Base-by-base conservation (phyloP, 345 rosid genomes). In the Lepidium sativum region DNA sequence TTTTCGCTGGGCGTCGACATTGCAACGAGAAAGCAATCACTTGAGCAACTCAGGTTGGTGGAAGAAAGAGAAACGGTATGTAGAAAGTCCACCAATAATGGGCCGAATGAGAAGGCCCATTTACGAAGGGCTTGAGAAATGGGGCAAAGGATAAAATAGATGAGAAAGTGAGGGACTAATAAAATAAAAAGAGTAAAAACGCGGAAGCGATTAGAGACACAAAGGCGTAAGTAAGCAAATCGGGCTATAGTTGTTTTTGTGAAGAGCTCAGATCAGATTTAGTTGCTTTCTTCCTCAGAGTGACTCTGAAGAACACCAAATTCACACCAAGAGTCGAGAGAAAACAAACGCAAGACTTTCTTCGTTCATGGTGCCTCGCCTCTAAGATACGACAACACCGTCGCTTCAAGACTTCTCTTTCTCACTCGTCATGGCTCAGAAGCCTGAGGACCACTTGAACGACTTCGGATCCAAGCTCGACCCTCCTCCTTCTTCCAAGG, bases 391-490 rank as follows among this genome's bases (percentile, higher is more conserved):
- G 67, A 64, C 48, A 56, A 57, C 42, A 44, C 1, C 58, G 32
- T 6, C 44, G 55, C 41, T 63, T 63, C 58, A 13, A 58, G 23
- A 66, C 9, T 34, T 54, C 15, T 47, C 2, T 51, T 38, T 42
- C 44, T 70, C 71, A 11, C 6, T 53, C 44, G 70, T 12, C 63
- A 92, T 89, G 99, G 84, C 82, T 6, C 80, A 72, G 43, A 85
- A 82, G 83, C 79, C 80, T n/a, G 82, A 82, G 69, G 80, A 70
- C 59, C 87, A 78, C 80, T 79, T 94, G 38, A 79, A 66, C 79
- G 96, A 86, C 77, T 61, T 90, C 63, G 99, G 99, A 88, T 87
- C 96, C 67, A 88, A 82, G 85, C 95, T 94, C 69, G 83, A 81
- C 48, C 62, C 83, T 20, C 89, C 78, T 73, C 91, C 95, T 44